phyloP scores from a whole-genome alignment of 352 stramenopile species.

The Phytophthora pisi region DNA sequence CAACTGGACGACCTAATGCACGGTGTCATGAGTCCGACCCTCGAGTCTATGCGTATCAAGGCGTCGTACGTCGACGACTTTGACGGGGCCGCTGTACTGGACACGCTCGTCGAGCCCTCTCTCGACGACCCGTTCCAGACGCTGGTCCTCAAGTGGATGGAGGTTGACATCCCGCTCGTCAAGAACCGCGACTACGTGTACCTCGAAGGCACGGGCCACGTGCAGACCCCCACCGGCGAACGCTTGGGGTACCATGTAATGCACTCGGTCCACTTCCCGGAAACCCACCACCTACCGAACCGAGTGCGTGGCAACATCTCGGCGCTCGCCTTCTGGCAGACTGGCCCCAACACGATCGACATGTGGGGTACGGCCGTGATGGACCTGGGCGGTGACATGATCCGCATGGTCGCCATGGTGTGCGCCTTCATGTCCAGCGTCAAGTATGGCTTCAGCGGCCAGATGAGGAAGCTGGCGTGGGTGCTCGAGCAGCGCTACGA shows the following conservation, averaged over 20 bases:
- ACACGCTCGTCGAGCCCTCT: conserved; percentile 4
- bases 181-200: conserved; percentile 21
- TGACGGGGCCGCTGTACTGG: conserved; percentile 10
- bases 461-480: conserved; percentile 13
- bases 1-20: conserved; percentile 11
- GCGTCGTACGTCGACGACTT: conserved; percentile 15
- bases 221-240: conserved; percentile 2
- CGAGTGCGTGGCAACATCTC: conserved; percentile 16
- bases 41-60: conserved; percentile 8
- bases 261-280: conserved; percentile 11
- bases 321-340: conserved; percentile 25
- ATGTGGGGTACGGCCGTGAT: conserved; percentile 14
- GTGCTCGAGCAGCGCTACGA: conserved; percentile 17
- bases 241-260: conserved; percentile 15
- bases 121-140: conserved; percentile 3
- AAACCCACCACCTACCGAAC: conserved; percentile 6
- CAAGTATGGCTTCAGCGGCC: conserved; percentile 9
- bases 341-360: conserved; percentile 20
- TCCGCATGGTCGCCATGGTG: conserved; percentile 15
- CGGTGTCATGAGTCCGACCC: conserved; percentile 6
- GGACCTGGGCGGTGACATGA: conserved; percentile 17
- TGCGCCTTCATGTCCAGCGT: conserved; percentile 18
- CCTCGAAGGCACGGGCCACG: conserved; percentile 14
- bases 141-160: conserved; percentile 5
- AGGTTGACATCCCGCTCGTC: conserved; percentile 12